Percentiles rank a stretch among this genome's conserved stretches.
phyloP scores from a whole-genome alignment of 1,284 basidiomycete genomes.

The Meripilus lineatus region DNA sequence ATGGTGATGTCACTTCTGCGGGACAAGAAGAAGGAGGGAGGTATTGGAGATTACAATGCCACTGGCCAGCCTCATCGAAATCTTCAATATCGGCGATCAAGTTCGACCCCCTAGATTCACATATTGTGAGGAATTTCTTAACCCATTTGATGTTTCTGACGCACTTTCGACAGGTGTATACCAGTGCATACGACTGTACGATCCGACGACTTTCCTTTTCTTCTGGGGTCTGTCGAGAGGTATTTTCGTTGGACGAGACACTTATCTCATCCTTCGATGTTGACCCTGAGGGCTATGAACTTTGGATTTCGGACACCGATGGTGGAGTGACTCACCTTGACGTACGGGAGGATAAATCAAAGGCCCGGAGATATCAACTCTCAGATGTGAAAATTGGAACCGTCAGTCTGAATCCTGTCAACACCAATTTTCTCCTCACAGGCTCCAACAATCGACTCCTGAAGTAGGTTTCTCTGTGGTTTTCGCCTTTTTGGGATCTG shows the following conservation, averaged over 20 bases:
- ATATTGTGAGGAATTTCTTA: constrained; percentile 49
- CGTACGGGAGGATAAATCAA: constrained; percentile 54
- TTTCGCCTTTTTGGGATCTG: not conserved
- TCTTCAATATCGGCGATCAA: constrained; percentile 75
- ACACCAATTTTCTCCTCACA: constrained; percentile 62
- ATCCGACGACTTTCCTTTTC: constrained; percentile 66
- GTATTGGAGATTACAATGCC: constrained; percentile 73
- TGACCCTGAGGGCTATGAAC: constrained; percentile 58
- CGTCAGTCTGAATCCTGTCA: constrained; percentile 68
- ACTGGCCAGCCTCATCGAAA: constrained; percentile 75
- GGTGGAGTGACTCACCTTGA: constrained; percentile 73
- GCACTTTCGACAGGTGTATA: constrained; percentile 51
- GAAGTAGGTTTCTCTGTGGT: constrained; percentile 40
- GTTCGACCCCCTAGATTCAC: constrained; percentile 66
- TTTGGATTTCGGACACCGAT: constrained; percentile 72
- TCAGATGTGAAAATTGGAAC: constrained; percentile 72
- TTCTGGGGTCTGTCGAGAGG: constrained; percentile 61
- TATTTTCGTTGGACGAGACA: constrained; percentile 54
- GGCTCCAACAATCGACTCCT: constrained; percentile 67
- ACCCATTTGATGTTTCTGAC: not conserved
- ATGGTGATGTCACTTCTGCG: constrained; percentile 40
- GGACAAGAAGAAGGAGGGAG: constrained; percentile 57
- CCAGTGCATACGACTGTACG: constrained; percentile 74
- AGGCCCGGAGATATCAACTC: constrained; percentile 55
- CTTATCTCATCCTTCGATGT: constrained; percentile 67